Base-by-base conservation (phyloP, 2,329 filamentous ascomycete species). In the Penicillium olsonii region DNA sequence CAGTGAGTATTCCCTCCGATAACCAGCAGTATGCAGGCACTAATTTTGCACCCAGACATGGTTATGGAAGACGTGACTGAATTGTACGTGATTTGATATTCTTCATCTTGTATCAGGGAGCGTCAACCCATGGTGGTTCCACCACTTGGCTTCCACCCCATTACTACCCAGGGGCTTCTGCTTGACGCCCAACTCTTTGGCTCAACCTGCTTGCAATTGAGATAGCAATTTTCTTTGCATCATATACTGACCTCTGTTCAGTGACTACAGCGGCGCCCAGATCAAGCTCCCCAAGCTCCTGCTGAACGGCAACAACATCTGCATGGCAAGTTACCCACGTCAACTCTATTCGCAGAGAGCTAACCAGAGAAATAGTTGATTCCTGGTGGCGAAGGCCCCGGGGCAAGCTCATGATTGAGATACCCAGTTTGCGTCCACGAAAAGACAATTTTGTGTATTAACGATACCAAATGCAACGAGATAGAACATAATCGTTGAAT, bases 251-350 rank as follows among this genome's bases (percentile, higher is more conserved):
- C 41, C 18, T 35, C 4, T 15, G 19, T 4, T 5, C 44, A 97
- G 92, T 69, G 94, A 99, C 75, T 95, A 95, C 75, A 86, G 86
- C 5, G 92, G 92, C 54, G 84, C 87, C 63, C 87, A 92, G 72
- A 88, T 85, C 38, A 95, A 95, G 72, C 83, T 99, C 34, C 83
- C 91, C 43, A 97, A 97, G 79, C 96, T 99, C 54, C 76, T 99
- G 35, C 78, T 99, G 33, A 99, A 99, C 66, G 94, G 94, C 49
- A 99, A 99, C 77, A 97, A 97, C 67, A 90, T 99, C 57, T 97
- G 92, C 88, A 99, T 99, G 94, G 94, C 96, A 81, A 48, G 79
- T 44, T 29, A 5, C 14, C 53, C 14, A 45, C 37, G 27, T 42
- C 6, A 24, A 33, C 2, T 2, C 7, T 10, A 14, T 5, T 14